Percentiles rank a stretch among this genome's conserved stretches.
Evolutionary conservation across 805 yeast genomes (phyloP).

Genomic region (Candida sonorensis): DNA sequence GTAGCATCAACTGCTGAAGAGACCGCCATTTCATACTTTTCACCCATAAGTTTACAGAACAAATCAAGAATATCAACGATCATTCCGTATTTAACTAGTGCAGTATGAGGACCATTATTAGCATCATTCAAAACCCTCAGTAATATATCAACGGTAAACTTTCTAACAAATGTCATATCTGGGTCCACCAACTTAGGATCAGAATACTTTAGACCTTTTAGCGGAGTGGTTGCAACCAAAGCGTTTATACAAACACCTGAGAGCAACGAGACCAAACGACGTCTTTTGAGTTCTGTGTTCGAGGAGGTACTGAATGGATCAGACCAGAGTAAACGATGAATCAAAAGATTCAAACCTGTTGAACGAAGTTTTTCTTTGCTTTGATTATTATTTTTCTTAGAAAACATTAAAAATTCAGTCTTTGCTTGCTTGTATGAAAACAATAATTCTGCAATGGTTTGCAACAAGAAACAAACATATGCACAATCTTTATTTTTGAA

Average conservation of each 20-base stretch:
- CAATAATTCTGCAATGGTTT: conserved; percentile 60
- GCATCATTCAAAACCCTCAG: conserved; percentile 56
- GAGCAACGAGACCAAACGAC: conserved; percentile 49
- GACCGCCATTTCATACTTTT: conserved; percentile 28
- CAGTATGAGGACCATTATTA: conserved; percentile 26
- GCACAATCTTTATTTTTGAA: conserved; percentile 52
- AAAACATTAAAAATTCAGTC: conserved; percentile 72
- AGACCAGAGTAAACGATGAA: conserved; percentile 66
- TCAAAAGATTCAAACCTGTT: conserved; percentile 67
- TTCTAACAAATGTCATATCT: conserved; percentile 66
- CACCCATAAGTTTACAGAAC: conserved; percentile 34
- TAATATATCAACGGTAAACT: conserved; percentile 63
- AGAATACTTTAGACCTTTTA: conserved; percentile 37
- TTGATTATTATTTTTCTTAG: conserved; percentile 40
- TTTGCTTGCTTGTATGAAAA: conserved; percentile 77
- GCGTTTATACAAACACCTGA: conserved; percentile 58
- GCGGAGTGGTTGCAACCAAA: conserved; percentile 51
- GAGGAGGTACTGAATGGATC: conserved; percentile 32
- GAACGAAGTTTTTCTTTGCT: conserved; percentile 57
- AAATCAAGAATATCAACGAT: conserved; percentile 48
- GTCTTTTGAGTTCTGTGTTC: conserved; percentile 39
- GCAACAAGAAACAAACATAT: conserved; percentile 63
- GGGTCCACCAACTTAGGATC: conserved; percentile 52
- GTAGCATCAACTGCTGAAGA: conserved; percentile 36
- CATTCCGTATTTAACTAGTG: conserved; percentile 46